phyloP scores from a whole-genome alignment of 2,329 filamentous ascomycete genomes.

The Sporothrix schenckii region DNA sequence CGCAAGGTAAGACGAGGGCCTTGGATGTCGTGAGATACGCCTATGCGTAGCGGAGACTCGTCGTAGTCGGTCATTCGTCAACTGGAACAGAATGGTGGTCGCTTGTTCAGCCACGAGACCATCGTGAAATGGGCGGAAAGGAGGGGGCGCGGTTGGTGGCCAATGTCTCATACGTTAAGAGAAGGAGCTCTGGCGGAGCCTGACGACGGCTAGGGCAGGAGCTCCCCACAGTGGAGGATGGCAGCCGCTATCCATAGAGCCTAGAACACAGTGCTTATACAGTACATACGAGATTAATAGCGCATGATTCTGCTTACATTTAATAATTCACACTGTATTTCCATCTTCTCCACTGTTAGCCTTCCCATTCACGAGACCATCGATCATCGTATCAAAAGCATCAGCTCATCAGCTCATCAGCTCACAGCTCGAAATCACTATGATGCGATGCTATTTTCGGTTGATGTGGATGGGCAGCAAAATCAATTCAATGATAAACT shows the following conservation, averaged over 20 bases:
- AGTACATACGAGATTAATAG: background rate
- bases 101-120: constrained; percentile 28
- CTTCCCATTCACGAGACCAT: background rate
- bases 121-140: background rate
- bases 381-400: background rate
- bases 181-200: constrained; percentile 18
- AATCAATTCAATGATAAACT: no score
- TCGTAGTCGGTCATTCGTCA: constrained; percentile 15
- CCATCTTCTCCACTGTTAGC: background rate
- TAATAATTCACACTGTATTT: background rate
- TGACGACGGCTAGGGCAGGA: constrained; percentile 20
- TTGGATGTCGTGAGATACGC: background rate
- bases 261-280: background rate
- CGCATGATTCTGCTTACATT: background rate
- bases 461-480: no score
- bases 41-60: background rate
- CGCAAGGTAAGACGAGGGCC: no score
- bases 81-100: constrained; percentile 1
- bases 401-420: background rate
- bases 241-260: background rate
- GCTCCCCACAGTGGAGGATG: constrained; percentile 21
- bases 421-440: background rate
- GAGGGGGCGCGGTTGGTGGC: background rate
- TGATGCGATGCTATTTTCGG: background rate
- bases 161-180: background rate